Percentiles rank a stretch among this genome's conserved stretches.
Conservation (phyloP, 2,329 filamentous ascomycete species). For the Colletotrichum viniferum region DNA sequence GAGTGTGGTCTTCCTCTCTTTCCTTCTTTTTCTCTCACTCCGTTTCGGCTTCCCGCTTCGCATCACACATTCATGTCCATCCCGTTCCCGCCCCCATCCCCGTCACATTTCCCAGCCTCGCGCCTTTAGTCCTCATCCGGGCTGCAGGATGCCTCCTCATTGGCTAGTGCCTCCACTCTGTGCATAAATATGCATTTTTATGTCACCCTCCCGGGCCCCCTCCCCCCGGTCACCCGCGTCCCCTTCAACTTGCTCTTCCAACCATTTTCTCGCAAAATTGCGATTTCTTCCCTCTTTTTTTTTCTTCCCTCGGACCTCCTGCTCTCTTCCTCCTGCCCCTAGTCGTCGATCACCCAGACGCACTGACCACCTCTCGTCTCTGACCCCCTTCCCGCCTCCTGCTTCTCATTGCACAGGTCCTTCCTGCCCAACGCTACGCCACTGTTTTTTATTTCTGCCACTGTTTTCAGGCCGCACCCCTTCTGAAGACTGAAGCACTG, state of each 20-base stretch:
- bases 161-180: not conserved
- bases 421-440: conserved; percentile 28
- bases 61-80: conserved; percentile 5
- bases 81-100: conserved; percentile 1
- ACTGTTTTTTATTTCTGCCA: conserved; percentile 38
- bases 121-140: conserved; percentile 9
- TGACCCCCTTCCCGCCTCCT: conserved; percentile 21
- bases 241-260: conserved; percentile 18
- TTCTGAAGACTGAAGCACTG: not conserved
- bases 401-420: not conserved
- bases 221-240: not conserved
- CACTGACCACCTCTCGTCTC: conserved; percentile 21
- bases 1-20: not conserved
- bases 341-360: conserved; percentile 16
- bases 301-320: not conserved
- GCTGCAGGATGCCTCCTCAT: not conserved
- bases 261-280: conserved; percentile 27
- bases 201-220: not conserved
- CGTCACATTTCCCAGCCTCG: conserved; percentile 19
- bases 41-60: not conserved
- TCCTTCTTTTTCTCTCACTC: not conserved
- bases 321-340: conserved; percentile 6
- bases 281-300: conserved; percentile 30
- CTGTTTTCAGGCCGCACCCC: conserved; percentile 17
- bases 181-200: conserved; percentile 24